These are phyloP conservation scores for Nannochloris sp. DNA, from an alignment of 139 green algal species.

Conservation along the genomic window DNA sequence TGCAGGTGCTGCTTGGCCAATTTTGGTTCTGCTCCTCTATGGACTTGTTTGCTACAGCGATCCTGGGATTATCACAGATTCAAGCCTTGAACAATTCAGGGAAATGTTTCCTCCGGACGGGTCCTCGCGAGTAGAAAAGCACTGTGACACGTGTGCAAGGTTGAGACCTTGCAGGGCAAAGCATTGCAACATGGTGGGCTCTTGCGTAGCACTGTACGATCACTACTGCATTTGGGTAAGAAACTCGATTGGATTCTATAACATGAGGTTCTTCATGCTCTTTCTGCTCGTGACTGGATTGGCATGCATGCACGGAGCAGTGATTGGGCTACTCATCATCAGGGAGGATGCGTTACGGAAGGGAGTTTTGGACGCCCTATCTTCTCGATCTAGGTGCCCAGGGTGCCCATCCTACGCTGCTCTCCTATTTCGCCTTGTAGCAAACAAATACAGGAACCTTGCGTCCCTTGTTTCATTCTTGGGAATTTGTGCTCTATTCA, in stretches of 20 bases:
- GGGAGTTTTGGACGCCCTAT: conserved; percentile 2
- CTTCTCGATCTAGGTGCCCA: neutral
- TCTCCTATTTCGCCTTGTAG: neutral
- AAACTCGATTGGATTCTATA: conserved; percentile 60
- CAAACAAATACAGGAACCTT: neutral
- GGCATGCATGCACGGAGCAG: conserved; percentile 36
- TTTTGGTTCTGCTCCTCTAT: conserved; percentile 17
- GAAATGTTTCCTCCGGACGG: conserved; percentile 44
- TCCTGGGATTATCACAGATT: conserved; percentile 25
- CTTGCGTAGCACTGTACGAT: conserved; percentile 56
- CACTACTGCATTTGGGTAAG: conserved; percentile 78
- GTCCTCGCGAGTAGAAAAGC: conserved; percentile 11
- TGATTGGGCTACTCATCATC: conserved; percentile 1
- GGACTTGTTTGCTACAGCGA: conserved; percentile 19
- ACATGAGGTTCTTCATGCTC: conserved; percentile 48
- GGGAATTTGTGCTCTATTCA: neutral
- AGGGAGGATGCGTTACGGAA: conserved; percentile 1
- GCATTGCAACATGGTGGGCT: conserved; percentile 42
- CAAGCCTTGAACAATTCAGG: conserved; percentile 19
- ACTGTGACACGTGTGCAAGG: conserved; percentile 53
- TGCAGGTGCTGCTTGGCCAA: neutral
- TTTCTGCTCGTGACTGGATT: conserved; percentile 45
- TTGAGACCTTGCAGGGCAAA: conserved; percentile 55
- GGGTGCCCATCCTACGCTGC: neutral
- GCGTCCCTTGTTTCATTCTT: conserved; percentile 14